These are phyloP conservation scores for Calonectria ilicicola DNA, from an alignment of 2,329 filamentous ascomycete genomes.

Conservation along the genomic window DNA sequence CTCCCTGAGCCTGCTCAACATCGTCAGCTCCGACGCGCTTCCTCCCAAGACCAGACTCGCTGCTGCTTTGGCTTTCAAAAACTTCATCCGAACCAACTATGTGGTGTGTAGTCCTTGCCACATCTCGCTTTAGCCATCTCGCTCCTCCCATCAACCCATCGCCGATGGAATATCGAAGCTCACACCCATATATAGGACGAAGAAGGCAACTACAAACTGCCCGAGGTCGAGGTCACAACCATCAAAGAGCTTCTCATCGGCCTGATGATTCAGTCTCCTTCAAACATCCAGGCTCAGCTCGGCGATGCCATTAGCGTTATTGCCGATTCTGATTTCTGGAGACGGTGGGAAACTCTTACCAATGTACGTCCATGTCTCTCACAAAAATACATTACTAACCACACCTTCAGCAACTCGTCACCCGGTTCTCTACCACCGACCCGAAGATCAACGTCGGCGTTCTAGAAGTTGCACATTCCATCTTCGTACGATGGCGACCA, in stretches of 20 bases:
- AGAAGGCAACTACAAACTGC: slow-evolving; percentile 92
- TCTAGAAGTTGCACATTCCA: slow-evolving; percentile 96
- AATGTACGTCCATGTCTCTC: slow-evolving; percentile 64
- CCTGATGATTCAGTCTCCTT: slow-evolving; percentile 92
- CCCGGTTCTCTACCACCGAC: slow-evolving; percentile 84
- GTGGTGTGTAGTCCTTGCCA: slow-evolving; percentile 65
- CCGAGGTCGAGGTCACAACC: slow-evolving; percentile 82
- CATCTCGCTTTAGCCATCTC: slow-evolving; percentile 3
- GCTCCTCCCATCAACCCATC: slow-evolving; percentile 16
- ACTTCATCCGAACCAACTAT: slow-evolving; percentile 96
- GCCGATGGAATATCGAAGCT: slow-evolving; percentile 32
- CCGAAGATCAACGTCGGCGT: slow-evolving; percentile 92
- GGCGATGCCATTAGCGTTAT: slow-evolving; percentile 98
- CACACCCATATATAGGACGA: slow-evolving; percentile 73
- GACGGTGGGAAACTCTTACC: slow-evolving; percentile 95
- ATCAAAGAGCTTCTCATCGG: slow-evolving; percentile 97
- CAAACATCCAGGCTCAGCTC: slow-evolving; percentile 90
- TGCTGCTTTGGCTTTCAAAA: slow-evolving; percentile 96
- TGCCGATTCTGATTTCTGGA: slow-evolving; percentile 97
- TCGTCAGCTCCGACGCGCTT: slow-evolving; percentile 81
- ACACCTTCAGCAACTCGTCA: slow-evolving; percentile 79
- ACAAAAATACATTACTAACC: slow-evolving; percentile 14
- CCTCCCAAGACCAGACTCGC: slow-evolving; percentile 85
- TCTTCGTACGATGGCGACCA: slow-evolving; percentile 95
- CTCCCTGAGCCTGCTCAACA: slow-evolving; percentile 88